Evolutionary conservation across 2,329 filamentous ascomycete genomes (phyloP).

Genomic region (Ascomycota sp.): DNA sequence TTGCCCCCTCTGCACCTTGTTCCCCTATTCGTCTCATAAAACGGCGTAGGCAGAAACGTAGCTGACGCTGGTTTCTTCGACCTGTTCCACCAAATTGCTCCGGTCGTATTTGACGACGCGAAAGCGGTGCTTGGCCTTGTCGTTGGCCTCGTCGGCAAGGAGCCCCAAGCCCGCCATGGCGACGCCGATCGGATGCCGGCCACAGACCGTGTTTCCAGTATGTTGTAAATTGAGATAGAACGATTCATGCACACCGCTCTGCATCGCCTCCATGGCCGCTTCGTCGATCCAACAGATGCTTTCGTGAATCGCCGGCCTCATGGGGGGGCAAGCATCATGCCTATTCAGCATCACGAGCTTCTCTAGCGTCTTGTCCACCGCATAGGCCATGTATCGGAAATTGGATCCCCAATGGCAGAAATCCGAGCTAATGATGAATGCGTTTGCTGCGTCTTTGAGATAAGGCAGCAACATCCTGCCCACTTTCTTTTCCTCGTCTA

Average conservation of each 20-base stretch:
- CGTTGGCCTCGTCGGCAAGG: conserved; percentile 21
- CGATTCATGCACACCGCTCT: conserved; percentile 47
- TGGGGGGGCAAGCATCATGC: conserved; percentile 13
- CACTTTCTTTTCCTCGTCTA: conserved; percentile 42
- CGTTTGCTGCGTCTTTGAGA: conserved; percentile 51
- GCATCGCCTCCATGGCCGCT: conserved; percentile 66
- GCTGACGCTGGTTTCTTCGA: conserved; percentile 70
- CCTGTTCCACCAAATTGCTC: conserved; percentile 50
- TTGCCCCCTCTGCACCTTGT: neutral
- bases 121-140: conserved; percentile 36
- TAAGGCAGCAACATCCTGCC: conserved; percentile 60
- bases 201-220: conserved; percentile 85
- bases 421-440: conserved; percentile 81
- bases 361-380: conserved; percentile 17
- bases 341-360: conserved; percentile 18
- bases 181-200: conserved; percentile 83
- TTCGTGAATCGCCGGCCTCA: conserved; percentile 47
- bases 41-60: conserved; percentile 86
- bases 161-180: conserved; percentile 73
- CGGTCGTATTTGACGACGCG: conserved; percentile 73
- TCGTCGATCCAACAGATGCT: conserved; percentile 67
- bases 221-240: conserved; percentile 50
- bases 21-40: conserved; percentile 19
- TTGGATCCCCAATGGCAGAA: conserved; percentile 90
- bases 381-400: conserved; percentile 68